phyloP scores from a whole-genome alignment of 2,329 filamentous ascomycete species.

The Trichophyton benhamiae region DNA sequence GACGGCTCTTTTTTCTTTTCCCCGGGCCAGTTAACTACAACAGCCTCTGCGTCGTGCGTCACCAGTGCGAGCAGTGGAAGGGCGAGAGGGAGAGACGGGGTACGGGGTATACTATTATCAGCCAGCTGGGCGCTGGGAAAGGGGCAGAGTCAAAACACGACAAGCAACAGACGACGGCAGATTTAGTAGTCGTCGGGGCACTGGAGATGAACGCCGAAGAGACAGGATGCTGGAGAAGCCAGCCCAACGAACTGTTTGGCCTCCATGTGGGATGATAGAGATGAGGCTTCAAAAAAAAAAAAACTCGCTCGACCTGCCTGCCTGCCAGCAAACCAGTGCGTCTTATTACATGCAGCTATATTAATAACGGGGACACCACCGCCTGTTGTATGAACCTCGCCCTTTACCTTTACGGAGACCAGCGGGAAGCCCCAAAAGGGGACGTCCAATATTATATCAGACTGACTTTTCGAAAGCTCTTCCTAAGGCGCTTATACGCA shows the following conservation, averaged over 20 bases:
- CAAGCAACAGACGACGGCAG: neutral
- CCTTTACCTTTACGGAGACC: neutral
- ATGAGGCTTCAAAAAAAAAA: neutral
- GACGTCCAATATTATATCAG: neutral
- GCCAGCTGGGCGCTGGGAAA: no score
- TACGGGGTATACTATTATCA: no score
- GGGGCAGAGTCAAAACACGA: neutral
- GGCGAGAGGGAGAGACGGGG: neutral
- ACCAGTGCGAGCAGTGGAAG: neutral
- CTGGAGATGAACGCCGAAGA: neutral
- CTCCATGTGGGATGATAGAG: constrained; percentile 1
- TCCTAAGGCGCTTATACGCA: neutral
- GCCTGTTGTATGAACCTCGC: neutral
- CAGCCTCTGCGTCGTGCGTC: neutral
- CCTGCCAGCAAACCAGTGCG: neutral
- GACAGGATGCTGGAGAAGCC: neutral
- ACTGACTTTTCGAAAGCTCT: neutral
- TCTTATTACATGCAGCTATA: constrained; percentile 3
- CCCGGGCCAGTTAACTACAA: neutral
- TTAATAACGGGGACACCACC: neutral
- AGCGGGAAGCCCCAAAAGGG: neutral
- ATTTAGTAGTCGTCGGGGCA: neutral
- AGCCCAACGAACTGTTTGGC: constrained; percentile 2
- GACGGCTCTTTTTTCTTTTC: neutral
- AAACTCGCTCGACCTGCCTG: neutral